Evolutionary conservation across 2,329 filamentous ascomycete species (phyloP).

Genomic region (Sarocladium brachiariae): DNA sequence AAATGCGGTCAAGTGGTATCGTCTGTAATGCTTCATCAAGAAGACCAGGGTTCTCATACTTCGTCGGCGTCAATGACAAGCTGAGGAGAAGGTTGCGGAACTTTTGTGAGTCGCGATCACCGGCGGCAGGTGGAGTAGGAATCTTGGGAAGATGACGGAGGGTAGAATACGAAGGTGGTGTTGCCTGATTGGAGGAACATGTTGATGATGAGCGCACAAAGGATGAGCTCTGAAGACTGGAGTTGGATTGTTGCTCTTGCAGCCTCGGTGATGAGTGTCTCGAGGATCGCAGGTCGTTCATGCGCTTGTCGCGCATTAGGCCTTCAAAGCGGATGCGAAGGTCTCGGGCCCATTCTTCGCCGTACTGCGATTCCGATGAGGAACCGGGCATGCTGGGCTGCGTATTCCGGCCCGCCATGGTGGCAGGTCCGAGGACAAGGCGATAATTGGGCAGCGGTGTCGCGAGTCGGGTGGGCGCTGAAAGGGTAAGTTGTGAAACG

Average conservation of each 20-base stretch:
- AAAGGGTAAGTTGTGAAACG: neutral
- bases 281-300: conserved; percentile 62
- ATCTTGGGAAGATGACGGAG: conserved; percentile 45
- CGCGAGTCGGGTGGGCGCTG: neutral
- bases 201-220: conserved; percentile 30
- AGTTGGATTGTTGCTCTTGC: conserved; percentile 42
- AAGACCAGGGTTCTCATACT: conserved; percentile 93
- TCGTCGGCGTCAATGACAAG: conserved; percentile 79
- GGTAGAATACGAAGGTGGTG: conserved; percentile 41
- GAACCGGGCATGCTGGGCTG: conserved; percentile 23
- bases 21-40: conserved; percentile 84
- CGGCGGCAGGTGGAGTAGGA: conserved; percentile 63
- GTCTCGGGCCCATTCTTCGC: conserved; percentile 71
- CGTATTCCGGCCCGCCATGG: conserved; percentile 32
- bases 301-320: conserved; percentile 75
- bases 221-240: conserved; percentile 30
- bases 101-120: conserved; percentile 62
- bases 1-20: conserved; percentile 85
- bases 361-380: conserved; percentile 35
- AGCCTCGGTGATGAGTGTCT: conserved; percentile 55
- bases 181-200: conserved; percentile 34
- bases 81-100: conserved; percentile 79
- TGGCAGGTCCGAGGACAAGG: conserved; percentile 12
- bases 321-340: conserved; percentile 81
- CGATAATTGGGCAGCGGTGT: conserved; percentile 7